phyloP scores from a whole-genome alignment of 78 protist species.

The Anaeramoeba flamelloides region DNA sequence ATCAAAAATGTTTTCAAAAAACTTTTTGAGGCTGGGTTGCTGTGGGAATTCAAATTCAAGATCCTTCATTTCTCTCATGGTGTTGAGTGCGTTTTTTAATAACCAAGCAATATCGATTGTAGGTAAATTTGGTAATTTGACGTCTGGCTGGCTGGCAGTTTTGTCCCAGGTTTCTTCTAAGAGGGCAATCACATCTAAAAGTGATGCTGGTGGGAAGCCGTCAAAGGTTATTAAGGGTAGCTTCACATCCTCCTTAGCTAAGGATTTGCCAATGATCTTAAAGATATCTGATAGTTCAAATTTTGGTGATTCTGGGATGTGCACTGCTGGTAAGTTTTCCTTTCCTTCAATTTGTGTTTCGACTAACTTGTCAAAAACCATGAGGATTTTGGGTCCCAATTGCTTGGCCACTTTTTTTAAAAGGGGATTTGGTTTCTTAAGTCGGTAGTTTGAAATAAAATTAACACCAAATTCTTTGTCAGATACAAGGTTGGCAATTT shows the following conservation, averaged over 20 bases:
- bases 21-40: not conserved
- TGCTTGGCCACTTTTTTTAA: not conserved
- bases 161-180: not conserved
- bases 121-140: not conserved
- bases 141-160: not conserved
- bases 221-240: not conserved
- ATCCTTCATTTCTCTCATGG: not conserved
- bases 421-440: not conserved
- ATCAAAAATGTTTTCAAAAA: not conserved
- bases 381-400: not conserved
- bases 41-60: not conserved
- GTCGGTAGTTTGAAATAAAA: not conserved
- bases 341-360: not conserved
- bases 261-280: not conserved
- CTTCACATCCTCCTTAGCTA: not conserved
- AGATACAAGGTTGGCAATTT: not conserved
- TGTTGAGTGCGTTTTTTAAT: not conserved
- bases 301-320: not conserved
- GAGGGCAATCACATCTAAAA: not conserved
- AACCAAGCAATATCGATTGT: not conserved
- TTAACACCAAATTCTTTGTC: not conserved
- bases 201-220: not conserved
- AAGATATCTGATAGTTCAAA: not conserved
- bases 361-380: not conserved
- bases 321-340: not conserved